Conservation (phyloP, 148 eudicot species). For the Talinum fruticosum region DNA sequence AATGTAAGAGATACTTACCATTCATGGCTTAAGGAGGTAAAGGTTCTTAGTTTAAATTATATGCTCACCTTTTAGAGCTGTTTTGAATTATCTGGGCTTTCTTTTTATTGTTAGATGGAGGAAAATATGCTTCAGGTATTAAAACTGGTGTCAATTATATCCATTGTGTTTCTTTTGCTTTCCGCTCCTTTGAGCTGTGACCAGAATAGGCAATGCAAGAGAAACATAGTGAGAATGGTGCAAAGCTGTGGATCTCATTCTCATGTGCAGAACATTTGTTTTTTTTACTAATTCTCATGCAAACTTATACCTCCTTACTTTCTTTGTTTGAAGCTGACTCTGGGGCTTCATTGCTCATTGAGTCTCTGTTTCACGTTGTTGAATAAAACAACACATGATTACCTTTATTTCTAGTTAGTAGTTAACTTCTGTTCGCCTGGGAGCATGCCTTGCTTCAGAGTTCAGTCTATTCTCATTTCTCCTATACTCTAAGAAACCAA, state of each 20-base stretch:
- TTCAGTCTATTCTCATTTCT: background rate
- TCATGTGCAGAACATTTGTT: background rate
- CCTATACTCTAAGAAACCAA: background rate
- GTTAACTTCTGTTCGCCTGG: background rate
- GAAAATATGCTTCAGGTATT: background rate
- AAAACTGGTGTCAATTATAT: background rate
- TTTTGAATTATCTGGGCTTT: background rate
- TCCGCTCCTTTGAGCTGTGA: background rate
- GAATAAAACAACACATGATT: background rate
- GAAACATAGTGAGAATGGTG: background rate
- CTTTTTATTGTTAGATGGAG: background rate
- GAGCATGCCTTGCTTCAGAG: background rate
- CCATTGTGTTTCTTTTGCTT: background rate
- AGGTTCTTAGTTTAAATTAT: background rate
- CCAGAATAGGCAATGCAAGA: background rate
- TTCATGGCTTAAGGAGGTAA: conserved; percentile 94
- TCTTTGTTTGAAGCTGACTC: background rate
- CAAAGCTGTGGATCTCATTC: background rate
- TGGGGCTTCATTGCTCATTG: background rate
- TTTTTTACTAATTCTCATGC: too few species aligned
- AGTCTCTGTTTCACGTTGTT: too few species aligned
- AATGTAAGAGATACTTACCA: conserved; percentile 85
- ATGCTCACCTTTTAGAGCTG: background rate
- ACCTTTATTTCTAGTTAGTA: background rate
- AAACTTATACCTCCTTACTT: too few species aligned